Conservation (phyloP, 1,139 yeast species). For the Kodamaea suecica region DNA sequence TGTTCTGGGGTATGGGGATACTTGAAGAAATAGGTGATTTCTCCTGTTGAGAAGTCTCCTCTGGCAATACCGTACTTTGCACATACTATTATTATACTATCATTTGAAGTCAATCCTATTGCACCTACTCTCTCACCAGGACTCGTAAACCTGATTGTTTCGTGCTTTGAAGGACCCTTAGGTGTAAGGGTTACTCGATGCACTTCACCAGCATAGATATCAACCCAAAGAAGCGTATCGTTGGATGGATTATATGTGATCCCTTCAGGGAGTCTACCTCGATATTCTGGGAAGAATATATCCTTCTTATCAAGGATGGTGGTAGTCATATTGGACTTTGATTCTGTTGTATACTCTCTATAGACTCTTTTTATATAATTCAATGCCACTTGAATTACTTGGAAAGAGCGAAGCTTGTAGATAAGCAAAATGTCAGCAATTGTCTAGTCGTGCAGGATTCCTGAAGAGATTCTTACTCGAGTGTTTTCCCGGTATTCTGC, state of each 20-base stretch:
- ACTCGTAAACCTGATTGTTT: slow-evolving; percentile 31
- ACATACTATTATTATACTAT: slow-evolving; percentile 47
- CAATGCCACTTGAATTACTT: too few species aligned
- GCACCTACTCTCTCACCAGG: slow-evolving; percentile 56
- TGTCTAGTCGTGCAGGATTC: too few species aligned
- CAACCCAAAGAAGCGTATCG: slow-evolving; percentile 65
- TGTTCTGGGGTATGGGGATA: slow-evolving; percentile 35
- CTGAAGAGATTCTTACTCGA: too few species aligned
- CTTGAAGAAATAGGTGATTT: slow-evolving; percentile 41
- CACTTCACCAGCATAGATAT: slow-evolving; percentile 57
- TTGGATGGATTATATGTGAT: slow-evolving; percentile 58
- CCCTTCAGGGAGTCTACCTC: slow-evolving; percentile 65
- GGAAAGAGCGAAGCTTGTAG: too few species aligned
- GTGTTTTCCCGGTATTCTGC: too few species aligned
- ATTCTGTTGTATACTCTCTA: too few species aligned
- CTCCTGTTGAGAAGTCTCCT: slow-evolving; percentile 41
- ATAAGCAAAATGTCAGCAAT: too few species aligned
- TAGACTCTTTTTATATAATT: too few species aligned
- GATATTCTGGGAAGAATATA: slow-evolving; percentile 40
- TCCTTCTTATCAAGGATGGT: slow-evolving; percentile 13
- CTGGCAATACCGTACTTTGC: slow-evolving; percentile 55
- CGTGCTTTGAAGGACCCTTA: slow-evolving; percentile 32
- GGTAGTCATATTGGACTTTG: too few species aligned
- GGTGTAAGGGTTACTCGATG: slow-evolving; percentile 41
- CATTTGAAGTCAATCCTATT: slow-evolving; percentile 51